Evolutionary conservation across 768 basidiomycete genomes (phyloP), one percentile per base, ranked within the genome.

Genomic region (Coprinopsis marcescibilis): DNA sequence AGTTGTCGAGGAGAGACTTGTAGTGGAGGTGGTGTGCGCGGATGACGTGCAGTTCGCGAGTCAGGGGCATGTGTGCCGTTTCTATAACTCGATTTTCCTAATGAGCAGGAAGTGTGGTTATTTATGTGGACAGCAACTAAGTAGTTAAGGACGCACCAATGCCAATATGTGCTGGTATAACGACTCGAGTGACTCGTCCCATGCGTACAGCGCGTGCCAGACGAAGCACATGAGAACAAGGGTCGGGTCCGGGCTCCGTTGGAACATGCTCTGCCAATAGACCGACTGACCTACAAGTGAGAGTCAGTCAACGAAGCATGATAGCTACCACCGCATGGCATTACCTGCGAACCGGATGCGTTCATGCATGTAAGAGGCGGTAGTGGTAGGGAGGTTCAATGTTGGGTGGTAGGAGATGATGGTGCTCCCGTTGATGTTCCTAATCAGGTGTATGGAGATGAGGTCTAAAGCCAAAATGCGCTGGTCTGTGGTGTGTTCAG

Each of bases 21-120:
- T 82, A 80, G 59, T 79, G 76, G 2, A 83, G 66, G 25, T 76
- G 70, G 50, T 82, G 79, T 0, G 80, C 81, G 29, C 76, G 77
- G 48, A 83, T 67, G 51, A 76, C 64, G 51, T 83, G 78, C 33
- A 83, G 65, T 41, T 77, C 70, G 12, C 65, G 73, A 2, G 80
- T 80, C 17, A 78, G 67, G n/a, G 52, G 55, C 58, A 69, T 66
- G 38, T 72, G 64, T 7, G 62, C 60, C 10, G 69, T 75, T 4
- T 50, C 45, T 13, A 77, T 72, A 14, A 76, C 73, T 32, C 61
- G 59, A 13, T 70, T 63, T 66, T 81, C 80, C 79, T 80, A 43
- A 48, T 29, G 27, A 34, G 12, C 25, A 34, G 29, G 15, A 19
- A 27, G 11, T 26, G n/a, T 32, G 35, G 20, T 26, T 11, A 13